Conservation (phyloP, 352 stramenopile genomes). For the Albugo candida region DNA sequence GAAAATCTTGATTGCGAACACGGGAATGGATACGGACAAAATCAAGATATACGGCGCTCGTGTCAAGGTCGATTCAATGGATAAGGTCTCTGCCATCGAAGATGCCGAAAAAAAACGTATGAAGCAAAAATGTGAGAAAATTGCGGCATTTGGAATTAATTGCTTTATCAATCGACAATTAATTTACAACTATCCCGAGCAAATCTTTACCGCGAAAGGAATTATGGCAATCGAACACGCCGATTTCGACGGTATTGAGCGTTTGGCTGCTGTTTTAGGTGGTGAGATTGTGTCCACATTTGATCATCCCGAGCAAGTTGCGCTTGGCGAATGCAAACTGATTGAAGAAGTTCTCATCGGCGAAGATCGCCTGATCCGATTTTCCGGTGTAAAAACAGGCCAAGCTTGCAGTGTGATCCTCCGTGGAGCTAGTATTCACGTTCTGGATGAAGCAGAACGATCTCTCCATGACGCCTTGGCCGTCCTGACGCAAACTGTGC, state of each 20-base stretch:
- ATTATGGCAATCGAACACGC: constrained; percentile 99
- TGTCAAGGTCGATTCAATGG: constrained; percentile 96
- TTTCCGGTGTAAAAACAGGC: constrained; percentile 93
- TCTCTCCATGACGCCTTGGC: constrained; percentile 97
- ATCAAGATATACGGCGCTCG: constrained; percentile 99
- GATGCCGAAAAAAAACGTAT: constrained; percentile 98
- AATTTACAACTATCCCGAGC: constrained; percentile 99
- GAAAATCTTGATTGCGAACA: constrained; percentile 98
- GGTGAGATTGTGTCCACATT: constrained; percentile 95
- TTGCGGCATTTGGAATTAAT: constrained; percentile 95
- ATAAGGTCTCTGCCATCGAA: constrained; percentile 98
- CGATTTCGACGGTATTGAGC: constrained; percentile 98
- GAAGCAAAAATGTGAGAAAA: constrained; percentile 96
- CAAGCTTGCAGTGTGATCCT: constrained; percentile 90
- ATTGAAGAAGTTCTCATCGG: constrained; percentile 99
- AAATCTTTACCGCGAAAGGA: constrained; percentile 95
- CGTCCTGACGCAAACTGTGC: constrained; percentile 94
- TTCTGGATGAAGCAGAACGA: constrained; percentile 98
- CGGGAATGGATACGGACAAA: constrained; percentile 99
- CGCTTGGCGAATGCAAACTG: constrained; percentile 91
- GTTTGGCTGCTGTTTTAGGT: constrained; percentile 91
- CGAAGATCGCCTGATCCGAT: constrained; percentile 92
- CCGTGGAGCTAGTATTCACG: constrained; percentile 85
- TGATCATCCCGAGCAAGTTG: constrained; percentile 92
- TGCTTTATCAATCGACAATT: constrained; percentile 99